Evolutionary conservation across 805 yeast genomes (phyloP), one percentile per base, ranked within the genome.

Genomic region (Myxozyma mucilagina): DNA sequence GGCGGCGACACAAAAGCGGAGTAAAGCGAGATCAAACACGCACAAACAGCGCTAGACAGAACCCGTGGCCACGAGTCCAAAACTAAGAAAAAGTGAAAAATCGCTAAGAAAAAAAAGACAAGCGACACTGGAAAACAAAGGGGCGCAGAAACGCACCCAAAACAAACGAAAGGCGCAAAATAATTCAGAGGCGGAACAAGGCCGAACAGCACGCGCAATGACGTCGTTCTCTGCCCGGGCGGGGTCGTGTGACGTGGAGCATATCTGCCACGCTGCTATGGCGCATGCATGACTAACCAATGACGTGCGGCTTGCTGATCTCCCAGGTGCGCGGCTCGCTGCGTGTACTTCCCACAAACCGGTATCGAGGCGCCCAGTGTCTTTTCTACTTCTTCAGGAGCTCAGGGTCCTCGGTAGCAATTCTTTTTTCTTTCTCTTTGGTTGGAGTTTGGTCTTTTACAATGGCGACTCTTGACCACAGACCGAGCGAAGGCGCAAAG

Each of bases 191-290:
- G n/a, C 41, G 24, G 44, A 50, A 52, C 56, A 52, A 52, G 47
- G 56, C 48, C 39, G 39, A 32, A 43, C 47, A n/a, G 10, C 13
- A 10, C 34, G 39, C 48, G 39, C 14, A 48, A 52, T 52, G 56
- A 52, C 56, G 56, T 52, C 56, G 47, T n/a, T n/a, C n/a, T n/a
- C 29, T 3, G 4, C 4, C 4, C 29, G 56, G 48, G 48, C 48
- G 56, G 56, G 56, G 56, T 52, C 56, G 56, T 52, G 56, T 52
- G 56, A 52, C 56, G 54, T 7, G 18, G 36, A 14, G 24, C 14
- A 29, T 34, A 20, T 18, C n/a, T 4, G 14, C 24, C 38, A 38
- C 32, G 47, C 47, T 38, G 29, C 32, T 24, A 51, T 3, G 16
- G 41, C 14, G 39, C 16, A 20, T 32, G 41, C 41, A 29, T 32